Evolutionary conservation across 164 flowering plant species (phyloP).

Genomic region (Vitis cinerea): DNA sequence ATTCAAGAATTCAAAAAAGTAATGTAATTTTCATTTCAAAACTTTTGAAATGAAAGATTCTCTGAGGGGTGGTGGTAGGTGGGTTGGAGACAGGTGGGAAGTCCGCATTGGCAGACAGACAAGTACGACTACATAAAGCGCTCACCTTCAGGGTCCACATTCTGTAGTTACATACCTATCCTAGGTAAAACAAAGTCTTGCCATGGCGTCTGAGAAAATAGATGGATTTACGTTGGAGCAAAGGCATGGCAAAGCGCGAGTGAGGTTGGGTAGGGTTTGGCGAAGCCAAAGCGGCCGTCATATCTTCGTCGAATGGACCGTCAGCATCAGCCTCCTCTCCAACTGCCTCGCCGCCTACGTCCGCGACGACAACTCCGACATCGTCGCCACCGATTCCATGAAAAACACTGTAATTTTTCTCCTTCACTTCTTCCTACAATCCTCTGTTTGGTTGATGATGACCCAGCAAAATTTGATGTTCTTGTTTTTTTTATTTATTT

Average conservation of each 20-base stretch:
- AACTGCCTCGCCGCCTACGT: conserved; percentile 67
- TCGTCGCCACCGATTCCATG: conserved; percentile 98
- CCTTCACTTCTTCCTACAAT: neutral
- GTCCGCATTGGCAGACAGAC: too few relatives aligned
- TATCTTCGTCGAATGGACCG: conserved; percentile 81
- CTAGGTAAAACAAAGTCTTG: neutral
- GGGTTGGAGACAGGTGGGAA: too few relatives aligned
- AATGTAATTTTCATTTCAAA: too few relatives aligned
- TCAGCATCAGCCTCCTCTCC: conserved; percentile 69
- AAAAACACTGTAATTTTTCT: conserved; percentile 75
- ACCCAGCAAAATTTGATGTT: neutral
- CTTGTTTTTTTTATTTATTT: neutral
- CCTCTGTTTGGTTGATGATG: neutral
- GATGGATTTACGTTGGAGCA: conserved; percentile 67
- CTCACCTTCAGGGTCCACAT: too few relatives aligned
- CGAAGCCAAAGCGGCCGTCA: conserved; percentile 47
- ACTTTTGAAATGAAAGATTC: too few relatives aligned
- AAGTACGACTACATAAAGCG: too few relatives aligned
- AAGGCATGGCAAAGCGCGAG: conserved; percentile 83
- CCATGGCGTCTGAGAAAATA: conserved; percentile 30
- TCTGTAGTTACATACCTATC: too few relatives aligned
- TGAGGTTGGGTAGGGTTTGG: conserved; percentile 92
- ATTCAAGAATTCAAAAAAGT: too few relatives aligned
- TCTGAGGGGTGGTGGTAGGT: too few relatives aligned
- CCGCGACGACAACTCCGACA: conserved; percentile 73